Evolutionary conservation across 495 filamentous ascomycete genomes (phyloP).

Genomic region (Trichoderma reesei): DNA sequence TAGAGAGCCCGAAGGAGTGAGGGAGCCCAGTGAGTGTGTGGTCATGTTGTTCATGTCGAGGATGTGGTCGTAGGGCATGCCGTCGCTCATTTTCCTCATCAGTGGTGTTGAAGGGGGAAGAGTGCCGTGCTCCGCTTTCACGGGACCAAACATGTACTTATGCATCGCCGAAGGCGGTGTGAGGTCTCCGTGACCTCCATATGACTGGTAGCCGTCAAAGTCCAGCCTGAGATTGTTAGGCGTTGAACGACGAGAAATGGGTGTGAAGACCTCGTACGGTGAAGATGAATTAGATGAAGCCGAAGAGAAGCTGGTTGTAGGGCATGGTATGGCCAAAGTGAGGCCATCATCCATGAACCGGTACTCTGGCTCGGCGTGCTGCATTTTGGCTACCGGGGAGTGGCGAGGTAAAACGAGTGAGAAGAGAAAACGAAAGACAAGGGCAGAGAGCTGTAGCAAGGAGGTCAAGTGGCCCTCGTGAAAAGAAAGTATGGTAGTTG

Average conservation of each 20-base stretch:
- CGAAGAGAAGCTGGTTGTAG: slow-evolving; percentile 19
- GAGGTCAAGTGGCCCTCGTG: neutral
- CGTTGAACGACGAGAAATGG: slow-evolving; percentile 25
- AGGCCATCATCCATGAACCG: slow-evolving; percentile 20
- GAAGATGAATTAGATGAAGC: slow-evolving; percentile 29
- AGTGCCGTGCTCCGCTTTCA: slow-evolving; percentile 8
- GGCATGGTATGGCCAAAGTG: slow-evolving; percentile 17
- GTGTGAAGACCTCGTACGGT: slow-evolving; percentile 29
- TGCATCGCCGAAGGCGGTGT: slow-evolving; percentile 3
- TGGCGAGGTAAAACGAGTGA: neutral
- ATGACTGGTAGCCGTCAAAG: neutral
- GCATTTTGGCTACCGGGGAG: slow-evolving; percentile 13
- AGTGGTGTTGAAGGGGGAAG: slow-evolving; percentile 7
- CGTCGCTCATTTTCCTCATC: slow-evolving; percentile 10
- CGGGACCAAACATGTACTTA: neutral
- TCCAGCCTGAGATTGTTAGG: slow-evolving; percentile 7
- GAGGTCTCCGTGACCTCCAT: neutral
- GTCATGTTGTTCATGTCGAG: slow-evolving; percentile 20
- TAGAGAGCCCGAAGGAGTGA: slow-evolving; percentile 3
- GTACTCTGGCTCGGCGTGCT: neutral
- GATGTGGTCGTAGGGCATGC: neutral
- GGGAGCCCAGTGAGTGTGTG: slow-evolving; percentile 10
- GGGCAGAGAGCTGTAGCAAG: neutral
- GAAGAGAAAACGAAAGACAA: neutral
- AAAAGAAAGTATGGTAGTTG: neutral